Evolutionary conservation across 345 rosid genomes (phyloP).

Genomic region (Hirschfeldia incana): DNA sequence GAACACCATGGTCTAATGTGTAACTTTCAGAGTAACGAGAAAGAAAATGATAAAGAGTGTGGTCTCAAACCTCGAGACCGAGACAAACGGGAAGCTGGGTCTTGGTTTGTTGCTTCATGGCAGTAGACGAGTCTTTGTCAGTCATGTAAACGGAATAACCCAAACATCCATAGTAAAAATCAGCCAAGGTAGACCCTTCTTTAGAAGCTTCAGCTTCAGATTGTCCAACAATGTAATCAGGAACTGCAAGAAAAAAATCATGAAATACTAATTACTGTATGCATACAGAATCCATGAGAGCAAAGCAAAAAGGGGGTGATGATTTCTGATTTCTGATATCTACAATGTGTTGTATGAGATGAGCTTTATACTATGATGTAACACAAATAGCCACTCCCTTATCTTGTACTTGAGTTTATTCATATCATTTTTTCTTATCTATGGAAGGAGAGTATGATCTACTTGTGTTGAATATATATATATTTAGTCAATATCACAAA

Average conservation of each 20-base stretch:
- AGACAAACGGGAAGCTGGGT: slow-evolving; percentile 57
- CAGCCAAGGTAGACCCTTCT: slow-evolving; percentile 43
- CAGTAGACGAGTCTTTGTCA: slow-evolving; percentile 37
- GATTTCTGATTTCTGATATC: background rate
- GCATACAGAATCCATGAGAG: background rate
- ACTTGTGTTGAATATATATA: too few species aligned
- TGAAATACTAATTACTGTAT: background rate
- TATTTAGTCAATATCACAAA: too few species aligned
- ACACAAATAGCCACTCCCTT: too few species aligned
- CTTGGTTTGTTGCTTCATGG: slow-evolving; percentile 41
- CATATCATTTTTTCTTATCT: too few species aligned
- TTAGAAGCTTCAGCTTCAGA: slow-evolving; percentile 52
- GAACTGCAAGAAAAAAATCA: slow-evolving; percentile 35
- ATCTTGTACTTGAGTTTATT: too few species aligned
- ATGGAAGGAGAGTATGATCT: too few species aligned
- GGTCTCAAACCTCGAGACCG: slow-evolving; percentile 59
- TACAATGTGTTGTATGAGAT: too few species aligned
- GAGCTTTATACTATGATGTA: too few species aligned
- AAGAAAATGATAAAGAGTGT: background rate
- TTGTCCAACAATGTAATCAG: slow-evolving; percentile 45
- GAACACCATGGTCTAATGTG: background rate
- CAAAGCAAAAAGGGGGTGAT: background rate
- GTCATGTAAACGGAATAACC: slow-evolving; percentile 57
- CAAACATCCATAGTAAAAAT: slow-evolving; percentile 66
- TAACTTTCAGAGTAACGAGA: background rate